Base-by-base conservation (phyloP, 2,329 filamentous ascomycete genomes). In the Zymoseptoria pseudotritici region DNA sequence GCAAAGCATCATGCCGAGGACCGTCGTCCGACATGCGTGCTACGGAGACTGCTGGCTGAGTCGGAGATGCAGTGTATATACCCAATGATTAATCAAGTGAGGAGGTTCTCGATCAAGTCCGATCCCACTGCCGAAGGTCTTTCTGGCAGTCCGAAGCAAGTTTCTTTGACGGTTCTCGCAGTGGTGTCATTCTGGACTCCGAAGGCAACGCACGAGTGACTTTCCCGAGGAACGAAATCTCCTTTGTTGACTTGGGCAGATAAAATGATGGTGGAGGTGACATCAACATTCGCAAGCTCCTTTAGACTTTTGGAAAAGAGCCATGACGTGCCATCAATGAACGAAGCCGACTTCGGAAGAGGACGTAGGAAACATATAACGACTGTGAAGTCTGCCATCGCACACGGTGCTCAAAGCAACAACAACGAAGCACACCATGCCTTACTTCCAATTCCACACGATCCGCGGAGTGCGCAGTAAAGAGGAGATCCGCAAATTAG, bases 371-470 rank as follows among this genome's bases (percentile, higher is more conserved):
- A 6, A 46, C 17, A 46, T 46, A 46, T 46, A 17, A 17, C 11
- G 13, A n/a, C 36, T 6, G 36, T 17, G 36, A 17, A 13, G 36
- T 17, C 17, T n/a, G 11, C 3, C 17, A 5, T 46, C 13, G 13
- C 17, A 46, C 5, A 17, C 36, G 13, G 11, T 17, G 17, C 17
- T 3, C 22, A 24, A 24, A 24, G 3, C 36, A n/a, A n/a, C 36
- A 46, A n/a, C 36, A 46, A 4, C 36, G 36, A 46, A n/a, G 50
- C 10, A 20, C 58, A 53, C 24, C 24, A 72, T 73, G 70, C 70
- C 71, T 54, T 70, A 69, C 60, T 67, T 73, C 50, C 70, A 70
- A 54, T 67, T 73, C 50, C 70, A 73, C 58, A 60, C 70, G 46
- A 65, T 72, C 61, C 63, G 62, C 52, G 65, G 61, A 55, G 52